These are phyloP conservation scores for Pulveroboletus sp. DNA, from an alignment of 768 basidiomycete genomes.

Conservation along the genomic window DNA sequence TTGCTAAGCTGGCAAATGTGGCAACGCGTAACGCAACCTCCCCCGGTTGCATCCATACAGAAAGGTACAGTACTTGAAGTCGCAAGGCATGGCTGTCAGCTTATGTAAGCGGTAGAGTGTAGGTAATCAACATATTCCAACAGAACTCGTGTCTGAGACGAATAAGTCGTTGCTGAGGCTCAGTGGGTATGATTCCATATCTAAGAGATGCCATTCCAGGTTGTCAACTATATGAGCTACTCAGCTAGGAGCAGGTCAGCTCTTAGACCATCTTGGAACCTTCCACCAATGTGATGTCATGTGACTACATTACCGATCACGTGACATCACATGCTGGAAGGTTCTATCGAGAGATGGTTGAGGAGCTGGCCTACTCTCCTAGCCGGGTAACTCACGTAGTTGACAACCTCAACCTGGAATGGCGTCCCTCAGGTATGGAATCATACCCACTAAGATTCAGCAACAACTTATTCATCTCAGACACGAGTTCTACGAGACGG, in stretches of 20 bases:
- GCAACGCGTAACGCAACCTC: no score
- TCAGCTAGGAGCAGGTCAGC: not conserved
- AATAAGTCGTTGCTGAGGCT: not conserved
- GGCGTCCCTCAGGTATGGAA: slow-evolving; percentile 26
- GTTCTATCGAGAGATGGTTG: slow-evolving; percentile 7
- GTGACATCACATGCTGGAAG: slow-evolving; percentile 15
- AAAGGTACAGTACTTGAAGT: no score
- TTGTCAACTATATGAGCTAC: not conserved
- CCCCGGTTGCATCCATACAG: no score
- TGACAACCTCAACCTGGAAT: slow-evolving; percentile 11
- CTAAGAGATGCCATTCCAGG: slow-evolving; percentile 26
- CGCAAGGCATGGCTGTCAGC: no score
- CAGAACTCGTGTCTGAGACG: slow-evolving; percentile 71
- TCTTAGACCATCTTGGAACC: slow-evolving; percentile 7
- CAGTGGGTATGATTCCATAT: slow-evolving; percentile 10
- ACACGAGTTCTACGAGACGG: slow-evolving; percentile 87
- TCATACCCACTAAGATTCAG: not conserved
- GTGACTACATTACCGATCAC: no score
- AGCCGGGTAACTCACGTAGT: not conserved
- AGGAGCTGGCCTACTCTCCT: not conserved
- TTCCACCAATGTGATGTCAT: slow-evolving; percentile 15
- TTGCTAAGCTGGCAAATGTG: no score
- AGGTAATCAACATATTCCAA: no score
- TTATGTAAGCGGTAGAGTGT: no score
- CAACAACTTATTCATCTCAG: slow-evolving; percentile 31